Percentiles rank a stretch among this genome's conserved stretches.
Conservation (phyloP, 202 grass and related monocot genomes). For the Bolboschoenoplectus hybrid region DNA sequence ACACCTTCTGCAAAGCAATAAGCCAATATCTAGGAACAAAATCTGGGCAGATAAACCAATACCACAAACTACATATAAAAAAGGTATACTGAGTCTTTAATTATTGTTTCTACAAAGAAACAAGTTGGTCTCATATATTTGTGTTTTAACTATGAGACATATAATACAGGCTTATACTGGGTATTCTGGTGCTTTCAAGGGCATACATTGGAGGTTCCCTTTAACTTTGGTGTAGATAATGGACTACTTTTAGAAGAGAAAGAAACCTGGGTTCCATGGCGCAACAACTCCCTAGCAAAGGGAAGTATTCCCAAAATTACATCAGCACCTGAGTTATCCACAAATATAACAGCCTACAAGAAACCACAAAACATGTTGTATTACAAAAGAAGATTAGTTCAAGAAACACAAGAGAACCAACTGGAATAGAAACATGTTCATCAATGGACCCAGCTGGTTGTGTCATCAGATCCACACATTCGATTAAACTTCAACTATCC, state of each 20-base stretch:
- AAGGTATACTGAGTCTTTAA: neutral
- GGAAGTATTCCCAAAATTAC: constrained; percentile 89
- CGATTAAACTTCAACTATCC: neutral
- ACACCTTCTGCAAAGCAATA: neutral
- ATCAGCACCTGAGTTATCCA: constrained; percentile 99
- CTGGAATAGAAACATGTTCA: neutral
- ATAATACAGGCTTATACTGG: constrained; percentile 1
- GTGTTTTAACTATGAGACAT: neutral
- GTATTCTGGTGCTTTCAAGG: neutral
- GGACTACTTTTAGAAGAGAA: constrained; percentile 23
- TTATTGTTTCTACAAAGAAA: neutral
- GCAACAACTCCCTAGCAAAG: constrained; percentile 93
- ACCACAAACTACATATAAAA: neutral
- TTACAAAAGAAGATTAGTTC: neutral
- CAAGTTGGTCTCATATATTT: neutral
- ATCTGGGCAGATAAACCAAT: neutral
- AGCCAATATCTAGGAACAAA: neutral
- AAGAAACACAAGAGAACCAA: constrained; percentile 15
- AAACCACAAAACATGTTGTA: constrained; percentile 12
- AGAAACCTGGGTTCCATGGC: constrained; percentile 84
- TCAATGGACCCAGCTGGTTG: neutral
- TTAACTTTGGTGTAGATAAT: constrained; percentile 5
- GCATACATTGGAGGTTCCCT: neutral
- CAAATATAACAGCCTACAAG: constrained; percentile 92
- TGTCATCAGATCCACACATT: neutral